These are phyloP conservation scores for Plenodomus biglobosus DNA, from an alignment of 2,329 filamentous ascomycete genomes.

Conservation along the genomic window DNA sequence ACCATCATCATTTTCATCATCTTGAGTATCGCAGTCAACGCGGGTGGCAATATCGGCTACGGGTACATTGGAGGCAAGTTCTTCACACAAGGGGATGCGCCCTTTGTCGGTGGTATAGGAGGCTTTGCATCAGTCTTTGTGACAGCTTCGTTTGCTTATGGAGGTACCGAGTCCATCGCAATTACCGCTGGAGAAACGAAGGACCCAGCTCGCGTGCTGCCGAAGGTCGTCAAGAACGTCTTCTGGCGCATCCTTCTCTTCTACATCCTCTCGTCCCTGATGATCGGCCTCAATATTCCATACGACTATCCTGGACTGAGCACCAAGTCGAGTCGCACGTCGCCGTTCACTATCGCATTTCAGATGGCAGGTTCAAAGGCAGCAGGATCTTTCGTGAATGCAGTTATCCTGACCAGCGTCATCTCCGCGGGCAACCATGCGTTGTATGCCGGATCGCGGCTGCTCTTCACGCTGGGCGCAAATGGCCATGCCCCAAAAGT, in stretches of 20 bases:
- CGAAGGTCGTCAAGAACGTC: constrained; percentile 86
- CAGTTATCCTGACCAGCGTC: constrained; percentile 63
- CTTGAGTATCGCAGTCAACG: constrained; percentile 33
- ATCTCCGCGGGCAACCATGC: constrained; percentile 60
- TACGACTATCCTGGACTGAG: constrained; percentile 41
- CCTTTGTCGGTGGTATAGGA: constrained; percentile 32
- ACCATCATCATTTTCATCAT: constrained; percentile 42
- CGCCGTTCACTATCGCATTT: constrained; percentile 68
- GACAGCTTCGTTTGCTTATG: constrained; percentile 72
- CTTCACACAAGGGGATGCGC: constrained; percentile 66
- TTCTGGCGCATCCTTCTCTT: constrained; percentile 59
- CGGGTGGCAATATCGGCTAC: constrained; percentile 26
- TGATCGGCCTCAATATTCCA: constrained; percentile 49
- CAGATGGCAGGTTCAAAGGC: constrained; percentile 62
- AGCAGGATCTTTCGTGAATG: constrained; percentile 66
- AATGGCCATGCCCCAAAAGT: constrained; percentile 70
- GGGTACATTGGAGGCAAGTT: constrained; percentile 60
- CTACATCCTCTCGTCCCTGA: constrained; percentile 47
- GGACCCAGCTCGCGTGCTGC: constrained; percentile 79
- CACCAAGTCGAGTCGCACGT: constrained; percentile 46
- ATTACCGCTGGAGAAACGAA: constrained; percentile 75
- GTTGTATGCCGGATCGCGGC: constrained; percentile 58
- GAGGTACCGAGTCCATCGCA: constrained; percentile 74
- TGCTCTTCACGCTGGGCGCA: constrained; percentile 55
- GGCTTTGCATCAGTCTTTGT: constrained; percentile 73